phyloP scores from a whole-genome alignment of 2,329 filamentous ascomycete genomes.

The Dactylellina drechsleri region DNA sequence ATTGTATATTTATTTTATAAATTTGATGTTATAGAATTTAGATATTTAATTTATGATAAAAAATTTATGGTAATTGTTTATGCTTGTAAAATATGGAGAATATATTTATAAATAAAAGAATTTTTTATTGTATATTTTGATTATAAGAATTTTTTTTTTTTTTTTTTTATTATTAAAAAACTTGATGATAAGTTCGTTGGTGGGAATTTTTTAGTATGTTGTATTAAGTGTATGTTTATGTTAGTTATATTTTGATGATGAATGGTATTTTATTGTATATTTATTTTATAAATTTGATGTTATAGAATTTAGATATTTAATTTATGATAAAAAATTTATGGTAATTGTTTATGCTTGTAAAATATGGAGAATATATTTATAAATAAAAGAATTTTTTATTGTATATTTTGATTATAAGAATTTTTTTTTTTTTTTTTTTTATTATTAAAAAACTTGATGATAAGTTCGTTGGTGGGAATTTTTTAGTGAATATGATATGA shows the following conservation, averaged over 20 bases:
- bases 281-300: conserved; percentile 27
- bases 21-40: conserved; percentile 9
- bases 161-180: conserved; percentile 30
- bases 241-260: conserved; percentile 26
- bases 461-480: conserved; percentile 27
- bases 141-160: no score
- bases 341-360: no score
- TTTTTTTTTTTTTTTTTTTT: neutral
- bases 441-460: conserved; percentile 30
- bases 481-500: conserved; percentile 32
- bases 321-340: no score
- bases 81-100: no score
- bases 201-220: conserved; percentile 19
- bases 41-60: neutral
- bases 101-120: no score
- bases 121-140: no score
- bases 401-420: no score
- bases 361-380: no score
- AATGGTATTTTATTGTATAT: conserved; percentile 22
- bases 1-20: conserved; percentile 24
- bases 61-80: no score
- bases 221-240: conserved; percentile 21
- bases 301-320: neutral
- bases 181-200: conserved; percentile 24
- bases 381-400: no score